Evolutionary conservation across 495 filamentous ascomycete species (phyloP).

Genomic region (Viridothelium virens): DNA sequence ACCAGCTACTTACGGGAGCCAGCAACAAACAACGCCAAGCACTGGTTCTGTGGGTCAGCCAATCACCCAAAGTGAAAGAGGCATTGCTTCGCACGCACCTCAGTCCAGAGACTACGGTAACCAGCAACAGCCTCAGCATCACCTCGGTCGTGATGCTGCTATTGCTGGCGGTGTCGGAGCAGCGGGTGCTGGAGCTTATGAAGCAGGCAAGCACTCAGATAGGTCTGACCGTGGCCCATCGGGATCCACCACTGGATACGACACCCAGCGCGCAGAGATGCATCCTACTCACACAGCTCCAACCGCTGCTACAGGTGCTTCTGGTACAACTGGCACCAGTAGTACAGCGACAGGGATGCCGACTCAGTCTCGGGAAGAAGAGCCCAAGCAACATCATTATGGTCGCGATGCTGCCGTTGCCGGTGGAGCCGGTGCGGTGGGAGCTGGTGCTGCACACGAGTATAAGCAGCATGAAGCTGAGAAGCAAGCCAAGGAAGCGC

Average conservation of each 20-base stretch:
- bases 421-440: slow-evolving; percentile 20
- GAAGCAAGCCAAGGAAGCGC: slow-evolving; percentile 23
- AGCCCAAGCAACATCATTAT: slow-evolving; percentile 27
- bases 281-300: background rate
- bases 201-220: slow-evolving; percentile 2
- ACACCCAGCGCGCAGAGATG: slow-evolving; percentile 8
- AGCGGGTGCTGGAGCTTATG: slow-evolving; percentile 12
- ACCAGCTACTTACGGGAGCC: too few relatives aligned
- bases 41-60: too few relatives aligned
- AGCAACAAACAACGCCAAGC: too few relatives aligned
- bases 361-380: background rate
- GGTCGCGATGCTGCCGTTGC: slow-evolving; percentile 27
- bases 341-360: slow-evolving; percentile 14
- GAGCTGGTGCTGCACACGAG: slow-evolving; percentile 19
- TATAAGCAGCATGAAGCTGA: slow-evolving; percentile 25
- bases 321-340: background rate
- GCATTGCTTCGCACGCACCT: too few relatives aligned
- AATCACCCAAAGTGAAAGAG: too few relatives aligned
- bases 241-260: background rate
- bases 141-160: slow-evolving; percentile 28
- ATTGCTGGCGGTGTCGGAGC: slow-evolving; percentile 21
- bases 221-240: background rate
- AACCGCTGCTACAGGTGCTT: slow-evolving; percentile 12
- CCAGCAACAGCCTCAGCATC: slow-evolving; percentile 17
- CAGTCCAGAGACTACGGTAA: too few relatives aligned